These are phyloP conservation scores for Excoecaria agallocha DNA, from an alignment of 345 rosid genomes.

Conservation along the genomic window DNA sequence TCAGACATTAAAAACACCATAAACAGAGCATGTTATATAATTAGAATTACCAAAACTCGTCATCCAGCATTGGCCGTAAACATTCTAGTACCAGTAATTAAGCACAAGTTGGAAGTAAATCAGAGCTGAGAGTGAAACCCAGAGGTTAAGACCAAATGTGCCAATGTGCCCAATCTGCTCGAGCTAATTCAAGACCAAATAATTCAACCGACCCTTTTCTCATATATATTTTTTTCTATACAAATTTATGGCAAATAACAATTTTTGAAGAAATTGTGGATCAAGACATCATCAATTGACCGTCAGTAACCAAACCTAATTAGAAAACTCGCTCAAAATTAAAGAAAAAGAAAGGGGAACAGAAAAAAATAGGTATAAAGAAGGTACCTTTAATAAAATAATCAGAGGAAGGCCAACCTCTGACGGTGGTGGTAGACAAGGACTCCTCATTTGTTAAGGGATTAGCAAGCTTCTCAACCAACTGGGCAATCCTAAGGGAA, in stretches of 20 bases:
- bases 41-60: no score
- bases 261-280: not conserved
- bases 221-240: not conserved
- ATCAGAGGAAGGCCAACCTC: no score
- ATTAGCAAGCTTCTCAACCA: slow-evolving; percentile 70
- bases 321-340: not conserved
- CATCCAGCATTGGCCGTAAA: no score
- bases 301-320: not conserved
- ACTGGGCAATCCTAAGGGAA: slow-evolving; percentile 62
- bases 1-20: no score
- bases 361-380: no score
- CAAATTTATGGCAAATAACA: not conserved
- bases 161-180: no score
- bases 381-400: slow-evolving; percentile 65
- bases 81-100: no score
- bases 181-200: not conserved
- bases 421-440: slow-evolving; percentile 49
- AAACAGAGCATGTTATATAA: no score
- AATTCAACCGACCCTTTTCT: not conserved
- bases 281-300: not conserved
- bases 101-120: no score
- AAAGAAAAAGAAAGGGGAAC: not conserved
- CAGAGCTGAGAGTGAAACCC: no score
- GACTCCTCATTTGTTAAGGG: slow-evolving; percentile 54
- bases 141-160: no score